Evolutionary conservation across 2,329 filamentous ascomycete genomes (phyloP).

Genomic region (Coniochaeta sp.): DNA sequence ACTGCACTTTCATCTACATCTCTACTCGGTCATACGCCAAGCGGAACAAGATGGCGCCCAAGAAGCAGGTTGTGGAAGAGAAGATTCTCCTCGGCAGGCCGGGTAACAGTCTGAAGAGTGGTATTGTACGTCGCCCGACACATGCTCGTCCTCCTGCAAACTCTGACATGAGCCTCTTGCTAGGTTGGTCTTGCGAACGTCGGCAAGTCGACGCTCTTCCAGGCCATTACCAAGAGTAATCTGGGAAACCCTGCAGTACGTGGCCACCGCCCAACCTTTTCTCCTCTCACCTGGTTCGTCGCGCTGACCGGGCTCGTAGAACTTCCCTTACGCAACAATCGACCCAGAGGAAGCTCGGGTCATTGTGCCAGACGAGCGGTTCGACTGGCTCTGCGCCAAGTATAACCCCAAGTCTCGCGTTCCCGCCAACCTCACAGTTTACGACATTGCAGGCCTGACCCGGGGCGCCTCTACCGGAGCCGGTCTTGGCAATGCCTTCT

Average conservation of each 20-base stretch:
- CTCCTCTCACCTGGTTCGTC: slow-evolving; percentile 19
- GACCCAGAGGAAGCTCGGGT: slow-evolving; percentile 97
- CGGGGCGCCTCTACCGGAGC: slow-evolving; percentile 94
- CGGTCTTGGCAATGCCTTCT: slow-evolving; percentile 93
- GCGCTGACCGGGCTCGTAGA: slow-evolving; percentile 45
- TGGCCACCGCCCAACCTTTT: too few relatives aligned
- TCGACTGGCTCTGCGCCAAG: slow-evolving; percentile 90
- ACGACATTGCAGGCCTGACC: slow-evolving; percentile 96
- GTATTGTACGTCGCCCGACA: slow-evolving; percentile 62
- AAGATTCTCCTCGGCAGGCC: slow-evolving; percentile 94
- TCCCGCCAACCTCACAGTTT: slow-evolving; percentile 96
- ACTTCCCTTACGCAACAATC: slow-evolving; percentile 98
- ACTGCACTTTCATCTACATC: slow-evolving; percentile 40
- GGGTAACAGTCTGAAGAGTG: slow-evolving; percentile 97
- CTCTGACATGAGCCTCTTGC: slow-evolving; percentile 18
- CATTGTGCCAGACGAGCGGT: slow-evolving; percentile 91
- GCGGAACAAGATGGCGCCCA: slow-evolving; percentile 81
- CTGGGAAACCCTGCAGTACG: slow-evolving; percentile 93
- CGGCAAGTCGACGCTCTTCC: slow-evolving; percentile 98
- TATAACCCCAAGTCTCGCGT: slow-evolving; percentile 97
- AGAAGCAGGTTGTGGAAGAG: slow-evolving; percentile 87
- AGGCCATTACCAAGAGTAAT: slow-evolving; percentile 96
- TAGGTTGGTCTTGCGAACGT: slow-evolving; percentile 98
- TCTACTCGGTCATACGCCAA: slow-evolving; percentile 50
- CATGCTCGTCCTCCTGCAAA: slow-evolving; percentile 26